phyloP scores from a whole-genome alignment of 2,329 filamentous ascomycete genomes.

The Blastomyces emzantsi region DNA sequence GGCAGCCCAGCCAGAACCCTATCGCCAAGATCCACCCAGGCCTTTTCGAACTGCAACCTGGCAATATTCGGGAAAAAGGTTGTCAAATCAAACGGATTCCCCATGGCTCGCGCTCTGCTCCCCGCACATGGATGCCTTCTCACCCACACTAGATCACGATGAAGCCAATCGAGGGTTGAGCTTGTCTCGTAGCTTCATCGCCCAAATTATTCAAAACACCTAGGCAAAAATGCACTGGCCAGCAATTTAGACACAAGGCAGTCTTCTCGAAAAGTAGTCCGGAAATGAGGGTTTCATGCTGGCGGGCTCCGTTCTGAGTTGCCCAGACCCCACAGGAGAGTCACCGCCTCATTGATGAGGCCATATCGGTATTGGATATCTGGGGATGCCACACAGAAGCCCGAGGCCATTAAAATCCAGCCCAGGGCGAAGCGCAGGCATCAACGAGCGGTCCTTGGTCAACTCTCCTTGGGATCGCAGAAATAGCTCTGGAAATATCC shows the following conservation, averaged over 20 bases:
- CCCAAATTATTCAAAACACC: background rate
- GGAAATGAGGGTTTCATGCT: background rate
- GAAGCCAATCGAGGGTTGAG: background rate
- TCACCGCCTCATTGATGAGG: background rate
- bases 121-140: background rate
- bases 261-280: background rate
- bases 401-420: background rate
- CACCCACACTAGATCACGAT: background rate
- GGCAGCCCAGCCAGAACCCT: background rate
- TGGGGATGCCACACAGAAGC: background rate
- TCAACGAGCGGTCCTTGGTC: background rate
- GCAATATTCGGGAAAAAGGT: background rate
- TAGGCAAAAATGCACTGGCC: background rate
- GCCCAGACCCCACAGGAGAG: background rate
- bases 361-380: background rate
- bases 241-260: background rate
- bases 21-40: background rate
- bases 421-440: background rate
- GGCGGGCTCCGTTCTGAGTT: background rate
- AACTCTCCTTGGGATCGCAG: background rate
- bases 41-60: background rate
- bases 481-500: background rate
- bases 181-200: background rate
- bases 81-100: background rate
- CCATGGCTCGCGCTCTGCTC: background rate